Percentiles rank a stretch among this genome's conserved stretches.
phyloP scores from a whole-genome alignment of 1,284 basidiomycete species.

The Golubevia pallescens region DNA sequence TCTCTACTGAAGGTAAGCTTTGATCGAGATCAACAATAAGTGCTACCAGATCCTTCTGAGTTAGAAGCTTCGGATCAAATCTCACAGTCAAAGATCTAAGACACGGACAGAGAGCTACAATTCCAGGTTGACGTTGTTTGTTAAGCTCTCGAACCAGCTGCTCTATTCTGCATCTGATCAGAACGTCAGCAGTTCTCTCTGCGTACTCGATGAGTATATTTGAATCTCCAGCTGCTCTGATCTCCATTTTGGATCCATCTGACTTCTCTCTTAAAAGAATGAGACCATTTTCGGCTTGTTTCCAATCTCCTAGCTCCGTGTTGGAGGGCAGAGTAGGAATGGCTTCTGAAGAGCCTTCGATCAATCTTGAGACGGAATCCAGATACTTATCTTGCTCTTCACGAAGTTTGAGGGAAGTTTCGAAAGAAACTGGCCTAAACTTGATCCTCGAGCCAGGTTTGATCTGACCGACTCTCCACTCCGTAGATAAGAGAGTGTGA shows the following conservation, averaged over 20 bases:
- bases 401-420: slow-evolving; percentile 61
- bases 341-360: slow-evolving; percentile 19
- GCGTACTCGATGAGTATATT: slow-evolving; percentile 20
- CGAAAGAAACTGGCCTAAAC: slow-evolving; percentile 69
- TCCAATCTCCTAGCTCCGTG: too few species aligned
- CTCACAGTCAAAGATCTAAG: slow-evolving; percentile 66
- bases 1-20: slow-evolving; percentile 66
- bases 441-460: slow-evolving; percentile 69
- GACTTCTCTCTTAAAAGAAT: too few species aligned
- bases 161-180: slow-evolving; percentile 68
- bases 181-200: slow-evolving; percentile 26
- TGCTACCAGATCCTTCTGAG: slow-evolving; percentile 66
- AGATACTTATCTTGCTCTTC: slow-evolving; percentile 62
- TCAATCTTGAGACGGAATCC: slow-evolving; percentile 30
- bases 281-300: slow-evolving; percentile 6
- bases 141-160: slow-evolving; percentile 63
- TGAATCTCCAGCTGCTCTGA: slow-evolving; percentile 21
- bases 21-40: slow-evolving; percentile 66
- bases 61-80: slow-evolving; percentile 67
- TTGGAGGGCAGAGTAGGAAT: slow-evolving; percentile 62
- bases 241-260: slow-evolving; percentile 14
- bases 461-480: slow-evolving; percentile 74
- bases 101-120: slow-evolving; percentile 16
- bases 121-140: slow-evolving; percentile 65
- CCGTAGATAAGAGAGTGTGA: slow-evolving; percentile 68